phyloP scores from a whole-genome alignment of 768 basidiomycete genomes.

The Wakefieldia striispora region DNA sequence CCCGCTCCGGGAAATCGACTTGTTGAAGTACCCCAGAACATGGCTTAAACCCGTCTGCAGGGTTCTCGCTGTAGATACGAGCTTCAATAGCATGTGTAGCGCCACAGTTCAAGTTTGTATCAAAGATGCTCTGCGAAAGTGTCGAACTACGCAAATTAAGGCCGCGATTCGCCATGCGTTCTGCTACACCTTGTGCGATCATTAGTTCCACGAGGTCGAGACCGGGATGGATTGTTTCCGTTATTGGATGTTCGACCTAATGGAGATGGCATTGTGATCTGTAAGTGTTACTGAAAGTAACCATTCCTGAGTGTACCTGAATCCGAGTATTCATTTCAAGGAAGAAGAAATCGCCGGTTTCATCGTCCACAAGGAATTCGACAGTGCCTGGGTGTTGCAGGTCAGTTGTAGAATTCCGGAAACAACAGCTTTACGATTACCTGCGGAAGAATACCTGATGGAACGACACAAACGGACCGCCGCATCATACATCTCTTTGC shows the following conservation, averaged over 20 bases:
- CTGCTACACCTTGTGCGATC: constrained; percentile 53
- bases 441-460: constrained; percentile 59
- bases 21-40: constrained; percentile 61
- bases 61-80: constrained; percentile 63
- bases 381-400: constrained; percentile 47
- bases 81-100: constrained; percentile 49
- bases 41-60: constrained; percentile 53
- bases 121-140: constrained; percentile 41
- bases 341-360: constrained; percentile 56
- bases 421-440: constrained; percentile 26
- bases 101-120: constrained; percentile 16
- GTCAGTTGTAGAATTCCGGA: background rate
- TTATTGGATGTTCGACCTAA: constrained; percentile 70
- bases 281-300: background rate
- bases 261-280: no score
- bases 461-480: constrained; percentile 47
- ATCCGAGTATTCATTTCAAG: constrained; percentile 73
- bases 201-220: constrained; percentile 66
- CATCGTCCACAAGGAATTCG: constrained; percentile 61
- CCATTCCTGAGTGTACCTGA: constrained; percentile 35
- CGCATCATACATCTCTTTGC: constrained; percentile 49
- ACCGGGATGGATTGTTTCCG: constrained; percentile 51
- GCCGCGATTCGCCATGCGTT: constrained; percentile 23
- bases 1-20: constrained; percentile 40
- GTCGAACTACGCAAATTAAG: constrained; percentile 17